Evolutionary conservation across 805 yeast species (phyloP).

Genomic region (Starmerella bombi): DNA sequence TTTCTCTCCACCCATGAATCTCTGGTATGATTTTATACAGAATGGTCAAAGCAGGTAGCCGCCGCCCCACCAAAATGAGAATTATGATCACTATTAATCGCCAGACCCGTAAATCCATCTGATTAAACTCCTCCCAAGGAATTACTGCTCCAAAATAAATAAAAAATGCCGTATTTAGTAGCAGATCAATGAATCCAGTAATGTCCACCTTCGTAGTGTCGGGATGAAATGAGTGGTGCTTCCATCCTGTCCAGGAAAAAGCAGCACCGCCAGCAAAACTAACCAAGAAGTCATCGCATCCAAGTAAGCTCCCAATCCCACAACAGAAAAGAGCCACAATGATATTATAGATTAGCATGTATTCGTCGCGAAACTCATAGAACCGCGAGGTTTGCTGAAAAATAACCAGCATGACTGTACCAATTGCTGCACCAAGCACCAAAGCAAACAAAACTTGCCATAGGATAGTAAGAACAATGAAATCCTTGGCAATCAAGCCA

Average conservation of each 20-base stretch:
- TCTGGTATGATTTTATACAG: conserved; percentile 49
- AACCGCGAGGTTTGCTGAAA: conserved; percentile 34
- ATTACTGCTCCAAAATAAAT: conserved; percentile 57
- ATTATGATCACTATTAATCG: conserved; percentile 26
- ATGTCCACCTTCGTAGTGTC: conserved; percentile 50
- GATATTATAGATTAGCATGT: conserved; percentile 38
- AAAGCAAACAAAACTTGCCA: conserved; percentile 39
- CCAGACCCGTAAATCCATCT: conserved; percentile 25
- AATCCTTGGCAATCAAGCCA: conserved; percentile 44
- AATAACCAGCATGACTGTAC: conserved; percentile 37
- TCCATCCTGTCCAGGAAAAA: conserved; percentile 63
- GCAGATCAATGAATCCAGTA: conserved; percentile 50
- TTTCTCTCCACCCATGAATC: conserved; percentile 51
- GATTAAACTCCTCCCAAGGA: conserved; percentile 55
- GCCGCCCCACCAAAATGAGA: conserved; percentile 26
- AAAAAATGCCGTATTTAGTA: conserved; percentile 53
- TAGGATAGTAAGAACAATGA: conserved; percentile 47
- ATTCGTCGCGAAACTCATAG: conserved; percentile 14
- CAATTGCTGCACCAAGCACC: conserved; percentile 43
- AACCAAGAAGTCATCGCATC: conserved; percentile 58
- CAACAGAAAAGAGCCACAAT: conserved; percentile 44
- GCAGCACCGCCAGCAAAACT: conserved; percentile 64
- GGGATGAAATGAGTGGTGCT: conserved; percentile 28
- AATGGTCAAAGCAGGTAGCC: conserved; percentile 30
- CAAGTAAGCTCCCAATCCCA: conserved; percentile 52